phyloP scores from a whole-genome alignment of 2,329 filamentous ascomycete species.

The Talaromyces sp. region DNA sequence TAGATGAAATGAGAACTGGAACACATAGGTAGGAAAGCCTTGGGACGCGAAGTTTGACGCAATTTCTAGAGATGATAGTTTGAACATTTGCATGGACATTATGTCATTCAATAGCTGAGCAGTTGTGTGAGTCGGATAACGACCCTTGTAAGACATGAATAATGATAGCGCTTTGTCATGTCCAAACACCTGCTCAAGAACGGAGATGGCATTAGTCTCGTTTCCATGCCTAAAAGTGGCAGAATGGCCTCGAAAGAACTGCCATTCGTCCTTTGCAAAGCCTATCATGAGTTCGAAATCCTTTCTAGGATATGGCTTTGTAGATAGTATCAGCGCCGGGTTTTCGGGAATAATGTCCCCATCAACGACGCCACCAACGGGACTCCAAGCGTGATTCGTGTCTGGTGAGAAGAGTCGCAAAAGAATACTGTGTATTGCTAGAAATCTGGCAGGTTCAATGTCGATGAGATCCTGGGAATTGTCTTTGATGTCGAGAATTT shows the following conservation, averaged over 20 bases:
- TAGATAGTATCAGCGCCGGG: neutral
- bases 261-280: conserved; percentile 2
- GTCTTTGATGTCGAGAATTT: neutral
- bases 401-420: neutral
- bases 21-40: neutral
- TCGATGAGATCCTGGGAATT: neutral
- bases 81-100: conserved; percentile 1
- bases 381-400: neutral
- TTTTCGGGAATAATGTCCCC: neutral
- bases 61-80: neutral
- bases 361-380: neutral
- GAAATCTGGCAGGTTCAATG: neutral
- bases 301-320: neutral
- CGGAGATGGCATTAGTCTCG: neutral
- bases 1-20: neutral
- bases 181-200: neutral
- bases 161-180: neutral
- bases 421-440: neutral
- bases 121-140: neutral
- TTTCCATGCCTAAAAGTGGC: neutral
- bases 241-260: neutral
- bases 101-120: neutral
- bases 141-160: neutral
- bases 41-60: neutral
- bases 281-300: conserved; percentile 1